These are phyloP conservation scores for Viola pubescens DNA, from an alignment of 441 rosid species.

Conservation along the genomic window DNA sequence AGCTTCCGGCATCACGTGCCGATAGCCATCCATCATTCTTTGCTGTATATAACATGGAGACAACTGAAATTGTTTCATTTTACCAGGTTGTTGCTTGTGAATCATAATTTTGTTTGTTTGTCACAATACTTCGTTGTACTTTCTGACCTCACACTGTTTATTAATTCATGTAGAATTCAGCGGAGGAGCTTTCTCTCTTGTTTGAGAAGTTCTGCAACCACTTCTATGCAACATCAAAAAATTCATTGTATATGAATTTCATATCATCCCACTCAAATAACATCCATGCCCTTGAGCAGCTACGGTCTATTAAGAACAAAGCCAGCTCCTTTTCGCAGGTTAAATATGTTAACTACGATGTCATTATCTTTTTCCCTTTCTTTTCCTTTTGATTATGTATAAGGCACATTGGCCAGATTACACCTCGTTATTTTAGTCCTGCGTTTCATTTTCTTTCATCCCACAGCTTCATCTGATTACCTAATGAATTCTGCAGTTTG, in stretches of 20 bases:
- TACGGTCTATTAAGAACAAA: conserved; percentile 57
- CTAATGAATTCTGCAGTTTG: conserved; percentile 51
- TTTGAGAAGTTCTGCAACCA: conserved; percentile 81
- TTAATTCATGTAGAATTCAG: conserved; percentile 57
- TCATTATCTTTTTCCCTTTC: background rate
- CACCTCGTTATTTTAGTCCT: background rate
- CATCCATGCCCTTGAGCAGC: conserved; percentile 68
- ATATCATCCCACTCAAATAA: conserved; percentile 86
- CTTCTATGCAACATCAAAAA: conserved; percentile 60
- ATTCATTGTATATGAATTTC: conserved; percentile 60
- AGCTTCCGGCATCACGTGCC: conserved; percentile 50
- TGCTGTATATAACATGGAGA: conserved; percentile 94
- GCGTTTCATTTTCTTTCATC: conserved; percentile 1
- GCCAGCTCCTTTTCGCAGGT: conserved; percentile 62
- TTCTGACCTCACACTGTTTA: conserved; percentile 8
- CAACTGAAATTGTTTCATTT: conserved; percentile 89
- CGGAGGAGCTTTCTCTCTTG: conserved; percentile 73
- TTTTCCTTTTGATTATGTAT: background rate
- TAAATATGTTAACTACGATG: conserved; percentile 5
- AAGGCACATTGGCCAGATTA: background rate
- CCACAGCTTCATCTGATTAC: conserved; percentile 12
- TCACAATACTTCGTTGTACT: conserved; percentile 2
- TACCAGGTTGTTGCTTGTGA: conserved; percentile 51
- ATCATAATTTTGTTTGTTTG: conserved; percentile 3
- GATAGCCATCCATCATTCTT: conserved; percentile 78